phyloP scores from a whole-genome alignment of 116 monocot species.

The Posidonia oceanica region DNA sequence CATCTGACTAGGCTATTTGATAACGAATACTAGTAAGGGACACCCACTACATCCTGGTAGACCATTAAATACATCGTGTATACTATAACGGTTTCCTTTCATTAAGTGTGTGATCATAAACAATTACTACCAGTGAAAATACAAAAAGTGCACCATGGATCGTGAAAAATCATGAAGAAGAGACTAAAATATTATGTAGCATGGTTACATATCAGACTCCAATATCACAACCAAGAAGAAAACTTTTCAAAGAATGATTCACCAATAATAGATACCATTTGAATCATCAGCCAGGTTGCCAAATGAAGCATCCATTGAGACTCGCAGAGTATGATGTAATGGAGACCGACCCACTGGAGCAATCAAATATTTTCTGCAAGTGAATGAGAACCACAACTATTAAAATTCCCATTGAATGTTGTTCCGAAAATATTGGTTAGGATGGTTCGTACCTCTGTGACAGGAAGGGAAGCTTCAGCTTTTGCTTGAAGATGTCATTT shows the following conservation, averaged over 20 bases:
- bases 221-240: neutral
- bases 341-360: conserved; percentile 5
- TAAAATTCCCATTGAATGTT: neutral
- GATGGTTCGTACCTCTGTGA: conserved; percentile 23
- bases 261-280: conserved; percentile 22
- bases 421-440: neutral
- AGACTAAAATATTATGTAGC: too few relatives aligned
- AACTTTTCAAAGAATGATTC: too few relatives aligned
- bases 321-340: conserved; percentile 11
- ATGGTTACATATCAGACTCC: neutral
- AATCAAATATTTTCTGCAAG: conserved; percentile 26
- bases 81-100: too few relatives aligned
- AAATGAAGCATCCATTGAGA: conserved; percentile 56
- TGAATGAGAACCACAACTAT: neutral
- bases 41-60: too few relatives aligned
- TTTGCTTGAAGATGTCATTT: conserved; percentile 11
- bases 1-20: too few relatives aligned
- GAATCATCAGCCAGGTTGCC: conserved; percentile 63
- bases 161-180: too few relatives aligned
- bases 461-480: conserved; percentile 9
- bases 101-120: too few relatives aligned
- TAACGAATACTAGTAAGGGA: too few relatives aligned
- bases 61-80: too few relatives aligned
- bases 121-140: too few relatives aligned
- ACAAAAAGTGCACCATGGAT: too few relatives aligned